Conservation (phyloP, 1,284 basidiomycete species). For the Trametes pubescens region DNA sequence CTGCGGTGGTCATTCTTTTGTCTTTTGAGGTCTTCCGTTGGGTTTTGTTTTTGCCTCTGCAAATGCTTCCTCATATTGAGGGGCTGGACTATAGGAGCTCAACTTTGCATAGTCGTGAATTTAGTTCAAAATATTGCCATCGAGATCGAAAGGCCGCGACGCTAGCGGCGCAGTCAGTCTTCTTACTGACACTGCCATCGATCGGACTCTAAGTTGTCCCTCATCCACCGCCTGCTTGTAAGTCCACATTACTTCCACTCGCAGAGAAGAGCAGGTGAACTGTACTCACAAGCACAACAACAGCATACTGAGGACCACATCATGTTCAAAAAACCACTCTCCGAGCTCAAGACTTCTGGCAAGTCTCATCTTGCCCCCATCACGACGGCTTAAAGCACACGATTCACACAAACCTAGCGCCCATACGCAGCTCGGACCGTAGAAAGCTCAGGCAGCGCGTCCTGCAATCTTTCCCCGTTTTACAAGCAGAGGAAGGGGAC, state of each 20-base stretch:
- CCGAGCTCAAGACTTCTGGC: constrained; percentile 72
- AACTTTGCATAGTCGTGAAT: no score
- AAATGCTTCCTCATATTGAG: no score
- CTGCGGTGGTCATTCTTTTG: constrained; percentile 50
- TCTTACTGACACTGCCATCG: no score
- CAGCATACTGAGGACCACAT: neutral
- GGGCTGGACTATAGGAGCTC: no score
- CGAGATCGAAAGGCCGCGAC: no score
- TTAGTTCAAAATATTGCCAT: no score
- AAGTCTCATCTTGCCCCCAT: neutral
- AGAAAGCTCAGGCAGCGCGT: constrained; percentile 72
- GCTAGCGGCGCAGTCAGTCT: no score
- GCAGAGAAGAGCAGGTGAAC: neutral
- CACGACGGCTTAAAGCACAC: neutral
- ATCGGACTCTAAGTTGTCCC: no score
- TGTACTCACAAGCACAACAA: no score
- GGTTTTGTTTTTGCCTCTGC: neutral
- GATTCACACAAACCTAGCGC: constrained; percentile 48
- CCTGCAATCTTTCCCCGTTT: constrained; percentile 50
- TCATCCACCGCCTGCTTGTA: no score
- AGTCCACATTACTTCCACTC: neutral
- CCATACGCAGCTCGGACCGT: constrained; percentile 73
- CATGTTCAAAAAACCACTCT: constrained; percentile 82
- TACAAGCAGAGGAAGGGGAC: constrained; percentile 63
- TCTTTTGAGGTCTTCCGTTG: no score